These are phyloP conservation scores for Graphiopsis chlorocephala DNA, from an alignment of 2,329 filamentous ascomycete species.

Conservation along the genomic window DNA sequence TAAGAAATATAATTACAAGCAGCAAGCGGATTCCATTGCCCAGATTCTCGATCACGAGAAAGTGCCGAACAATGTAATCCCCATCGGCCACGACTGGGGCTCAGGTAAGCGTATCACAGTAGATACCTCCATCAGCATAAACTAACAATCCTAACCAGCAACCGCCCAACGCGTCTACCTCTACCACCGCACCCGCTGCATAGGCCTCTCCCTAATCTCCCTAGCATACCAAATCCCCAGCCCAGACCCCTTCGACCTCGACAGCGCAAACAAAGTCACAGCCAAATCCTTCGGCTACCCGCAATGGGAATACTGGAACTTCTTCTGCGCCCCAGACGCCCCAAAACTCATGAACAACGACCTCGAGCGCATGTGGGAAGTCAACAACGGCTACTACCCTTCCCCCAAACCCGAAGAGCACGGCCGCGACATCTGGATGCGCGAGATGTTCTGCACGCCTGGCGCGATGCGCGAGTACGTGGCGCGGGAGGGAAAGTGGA, in stretches of 20 bases:
- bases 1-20: conserved; percentile 36
- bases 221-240: conserved; percentile 42
- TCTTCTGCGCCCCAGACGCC: conserved; percentile 43
- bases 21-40: conserved; percentile 37
- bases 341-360: conserved; percentile 35
- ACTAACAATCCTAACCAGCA: neutral
- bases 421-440: conserved; percentile 33
- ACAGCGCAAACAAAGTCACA: conserved; percentile 33
- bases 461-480: conserved; percentile 36
- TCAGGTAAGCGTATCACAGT: conserved; percentile 20
- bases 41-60: conserved; percentile 43
- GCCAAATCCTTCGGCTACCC: conserved; percentile 38
- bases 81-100: conserved; percentile 46
- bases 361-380: conserved; percentile 22
- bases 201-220: conserved; percentile 44
- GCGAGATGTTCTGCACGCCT: conserved; percentile 38
- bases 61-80: conserved; percentile 35
- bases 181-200: conserved; percentile 41
- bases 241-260: conserved; percentile 37
- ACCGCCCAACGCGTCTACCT: conserved; percentile 44
- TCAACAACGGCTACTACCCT: conserved; percentile 20
- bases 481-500: conserved; percentile 21
- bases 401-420: conserved; percentile 23
- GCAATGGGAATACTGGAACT: conserved; percentile 45
- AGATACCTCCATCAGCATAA: neutral